Evolutionary conservation across 2,329 filamentous ascomycete species (phyloP), one percentile per base, ranked within the genome.

Genomic region (Clonostachys chloroleuca): DNA sequence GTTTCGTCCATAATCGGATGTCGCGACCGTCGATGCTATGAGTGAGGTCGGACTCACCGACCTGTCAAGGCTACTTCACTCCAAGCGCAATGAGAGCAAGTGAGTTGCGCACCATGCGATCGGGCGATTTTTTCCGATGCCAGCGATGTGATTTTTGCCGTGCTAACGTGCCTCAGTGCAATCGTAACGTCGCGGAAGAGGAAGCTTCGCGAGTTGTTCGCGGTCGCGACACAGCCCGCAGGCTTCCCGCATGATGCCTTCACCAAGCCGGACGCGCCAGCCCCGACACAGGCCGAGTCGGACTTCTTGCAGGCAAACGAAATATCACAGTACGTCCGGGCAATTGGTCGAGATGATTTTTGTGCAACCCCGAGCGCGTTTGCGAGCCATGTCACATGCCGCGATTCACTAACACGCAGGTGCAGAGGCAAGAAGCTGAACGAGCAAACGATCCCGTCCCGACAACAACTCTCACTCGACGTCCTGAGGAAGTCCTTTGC

Each of bases 191-290:
- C 87, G 78, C 87, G 89, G 70, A 94, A 95, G 81, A 85, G 89
- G 69, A 95, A 95, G 78, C 80, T 96, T 66, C 86, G 86, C 67
- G 87, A 94, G 74, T 80, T 96, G 60, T 95, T 87, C 75, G 78
- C 80, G 59, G 81, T 88, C 78, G 85, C 88, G 75, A 87, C 86
- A 67, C 82, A 84, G 67, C 70, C 77, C 62, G 75, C 82, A 67
- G 71, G 73, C 65, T 73, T 84, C 59, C 80, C 81, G 59, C 77
- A 79, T 63, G 70, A 75, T 67, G 72, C 74, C 65, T 74, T 80
- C 63, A 72, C 73, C 59, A 75, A 78, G 55, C 67, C 70, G 55
- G 79, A 83, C 74, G 75, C 75, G 72, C 74, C 72, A 49, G 69
- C 75, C 49, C 64, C 69, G 61, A 74, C 72, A 47, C 56, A 70